Percentiles rank a stretch among this genome's conserved stretches.
These are phyloP conservation scores for Geranium brycei DNA, from an alignment of 345 rosid species.

Conservation along the genomic window DNA sequence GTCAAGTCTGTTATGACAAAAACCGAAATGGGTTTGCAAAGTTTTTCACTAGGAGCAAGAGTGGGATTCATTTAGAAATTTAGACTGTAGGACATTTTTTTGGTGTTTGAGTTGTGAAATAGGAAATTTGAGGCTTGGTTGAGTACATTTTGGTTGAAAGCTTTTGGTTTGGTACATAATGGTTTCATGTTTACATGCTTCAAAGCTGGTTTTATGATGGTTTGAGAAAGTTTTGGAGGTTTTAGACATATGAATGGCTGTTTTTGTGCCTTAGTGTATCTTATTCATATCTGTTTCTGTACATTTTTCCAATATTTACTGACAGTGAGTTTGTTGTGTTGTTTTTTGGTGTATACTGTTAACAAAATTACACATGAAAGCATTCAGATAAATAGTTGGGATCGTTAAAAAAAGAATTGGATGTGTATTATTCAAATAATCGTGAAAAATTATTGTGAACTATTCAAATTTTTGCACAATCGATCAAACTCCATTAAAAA, in stretches of 20 bases:
- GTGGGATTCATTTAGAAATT: slow-evolving; percentile 76
- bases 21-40: slow-evolving; percentile 81
- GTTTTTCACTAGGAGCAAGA: slow-evolving; percentile 70
- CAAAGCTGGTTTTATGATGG: neutral
- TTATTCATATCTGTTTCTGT: no score
- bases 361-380: no score
- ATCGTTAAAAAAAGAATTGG: no score
- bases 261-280: neutral
- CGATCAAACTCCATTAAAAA: no score
- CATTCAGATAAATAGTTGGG: no score
- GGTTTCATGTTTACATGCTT: neutral
- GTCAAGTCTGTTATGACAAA: slow-evolving; percentile 51
- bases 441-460: no score
- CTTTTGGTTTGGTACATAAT: neutral
- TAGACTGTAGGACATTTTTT: slow-evolving; percentile 14
- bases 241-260: neutral
- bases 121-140: no score
- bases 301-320: no score
- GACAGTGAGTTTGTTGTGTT: no score
- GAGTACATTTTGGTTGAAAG: neutral
- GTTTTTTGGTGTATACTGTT: no score
- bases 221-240: neutral
- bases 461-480: no score
- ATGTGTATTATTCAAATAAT: no score
- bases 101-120: neutral